A percentile compares a stretch with the other conserved stretches of the same genome.
Evolutionary conservation across 2,329 filamentous ascomycete species (phyloP).

Genomic region (Onygenales sp.): DNA sequence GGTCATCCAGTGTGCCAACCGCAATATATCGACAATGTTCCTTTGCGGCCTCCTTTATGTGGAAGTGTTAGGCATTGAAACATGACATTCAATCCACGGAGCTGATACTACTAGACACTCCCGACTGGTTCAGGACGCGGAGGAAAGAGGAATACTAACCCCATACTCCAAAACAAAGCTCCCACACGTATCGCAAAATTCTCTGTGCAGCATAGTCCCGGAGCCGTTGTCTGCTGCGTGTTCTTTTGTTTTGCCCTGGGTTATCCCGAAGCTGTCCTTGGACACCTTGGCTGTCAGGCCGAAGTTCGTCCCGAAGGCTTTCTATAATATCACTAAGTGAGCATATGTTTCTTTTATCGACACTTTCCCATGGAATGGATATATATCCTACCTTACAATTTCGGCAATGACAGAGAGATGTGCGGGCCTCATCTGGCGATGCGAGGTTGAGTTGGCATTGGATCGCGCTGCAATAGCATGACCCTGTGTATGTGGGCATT

Average conservation of each 20-base stretch:
- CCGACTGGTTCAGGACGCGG: too few relatives aligned
- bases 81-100: too few relatives aligned
- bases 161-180: constrained; percentile 45
- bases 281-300: constrained; percentile 45
- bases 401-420: constrained; percentile 44
- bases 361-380: not conserved
- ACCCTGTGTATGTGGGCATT: constrained; percentile 28
- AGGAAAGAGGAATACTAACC: constrained; percentile 17
- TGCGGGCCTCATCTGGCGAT: constrained; percentile 39
- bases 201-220: constrained; percentile 38
- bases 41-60: constrained; percentile 21
- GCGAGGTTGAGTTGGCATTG: constrained; percentile 37
- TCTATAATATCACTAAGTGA: constrained; percentile 19
- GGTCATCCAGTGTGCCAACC: constrained; percentile 43
- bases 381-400: constrained; percentile 38
- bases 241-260: constrained; percentile 30
- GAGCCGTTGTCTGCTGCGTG: constrained; percentile 43
- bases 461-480: constrained; percentile 42
- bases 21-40: constrained; percentile 33
- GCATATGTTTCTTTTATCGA: too few relatives aligned
- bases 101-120: too few relatives aligned
- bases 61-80: not conserved
- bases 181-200: constrained; percentile 46
- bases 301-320: constrained; percentile 44
- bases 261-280: constrained; percentile 34